Evolutionary conservation across 2,329 filamentous ascomycete genomes (phyloP), one percentile per base, ranked within the genome.

Genomic region (Macrophomina pseudophaseolina): DNA sequence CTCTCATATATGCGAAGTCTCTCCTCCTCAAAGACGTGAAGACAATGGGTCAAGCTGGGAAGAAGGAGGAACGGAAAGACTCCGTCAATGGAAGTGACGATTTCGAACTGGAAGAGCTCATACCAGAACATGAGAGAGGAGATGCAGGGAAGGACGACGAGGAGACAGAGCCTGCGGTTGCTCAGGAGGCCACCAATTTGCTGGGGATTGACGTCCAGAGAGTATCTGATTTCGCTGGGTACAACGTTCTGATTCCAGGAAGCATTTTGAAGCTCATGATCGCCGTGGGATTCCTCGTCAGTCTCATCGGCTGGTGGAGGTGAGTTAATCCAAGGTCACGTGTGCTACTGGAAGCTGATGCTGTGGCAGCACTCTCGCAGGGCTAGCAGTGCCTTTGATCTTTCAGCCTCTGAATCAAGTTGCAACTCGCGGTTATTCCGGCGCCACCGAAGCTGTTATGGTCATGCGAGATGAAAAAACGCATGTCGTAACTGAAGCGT

Each of bases 21-120:
- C 87, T 93, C 83, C 85, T 89, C 51, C 86, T 89, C 53, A 94
- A 94, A 74, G 91, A 94, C 74, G 87, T 91, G 49, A 92, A 92
- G 74, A 85, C 87, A 11, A 82, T 74, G 6, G 72, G 48, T 11
- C 48, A 28, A 28, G 48, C 23, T 28, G 48, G 18, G 18, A 28
- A 51, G 23, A 9, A 51, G 18, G 7, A 28, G 30, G 48, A 28
- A 51, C 5, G 48, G 18, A 51, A 38, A 12, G 48, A 51, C 1
- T 51, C 48, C 18, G 48, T 23, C 48, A 51, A 28, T 14, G 48
- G 48, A 12, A 12, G 28, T 14, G 48, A 28, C 48, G 18, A 51
- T 11, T 28, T 32, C 23, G 48, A 51, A 28, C 23, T 81, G 40
- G 88, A 85, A 72, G 28, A 12, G 42, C 72, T 14, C 76, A 80